These are phyloP conservation scores for Hyaloscypha hepaticicola DNA, from an alignment of 495 filamentous ascomycete genomes.

Conservation along the genomic window DNA sequence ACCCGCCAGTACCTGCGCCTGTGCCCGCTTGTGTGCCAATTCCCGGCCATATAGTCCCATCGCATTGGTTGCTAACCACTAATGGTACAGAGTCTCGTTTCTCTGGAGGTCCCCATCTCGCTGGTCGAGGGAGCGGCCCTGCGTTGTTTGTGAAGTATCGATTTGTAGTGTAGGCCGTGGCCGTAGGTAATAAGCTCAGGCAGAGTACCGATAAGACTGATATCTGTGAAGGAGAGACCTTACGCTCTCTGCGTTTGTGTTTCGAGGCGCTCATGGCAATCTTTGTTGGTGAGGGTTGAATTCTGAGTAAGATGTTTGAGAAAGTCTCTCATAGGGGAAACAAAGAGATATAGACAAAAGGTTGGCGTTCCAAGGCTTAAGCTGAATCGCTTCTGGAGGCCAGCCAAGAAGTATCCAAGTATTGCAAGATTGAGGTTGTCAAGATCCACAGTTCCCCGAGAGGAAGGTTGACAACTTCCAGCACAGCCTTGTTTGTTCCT, in stretches of 20 bases:
- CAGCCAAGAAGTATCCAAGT: conserved; percentile 7
- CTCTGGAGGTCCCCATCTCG: conserved; percentile 21
- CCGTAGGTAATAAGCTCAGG: conserved; percentile 6
- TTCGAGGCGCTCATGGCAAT: conserved; percentile 6
- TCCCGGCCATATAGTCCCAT: conserved; percentile 67
- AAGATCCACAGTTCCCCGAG: not conserved
- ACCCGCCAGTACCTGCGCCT: conserved; percentile 60
- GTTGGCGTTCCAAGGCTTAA: not conserved
- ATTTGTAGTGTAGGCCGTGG: conserved; percentile 17
- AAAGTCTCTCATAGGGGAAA: no score
- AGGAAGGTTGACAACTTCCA: not conserved
- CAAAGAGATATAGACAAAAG: not conserved
- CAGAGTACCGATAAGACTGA: conserved; percentile 60
- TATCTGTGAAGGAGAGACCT: conserved; percentile 64
- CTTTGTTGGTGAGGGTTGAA: not conserved
- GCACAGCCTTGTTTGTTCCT: conserved; percentile 14
- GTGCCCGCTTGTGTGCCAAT: conserved; percentile 66
- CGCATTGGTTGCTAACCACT: conserved; percentile 62
- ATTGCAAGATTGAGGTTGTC: not conserved
- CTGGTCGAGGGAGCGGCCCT: conserved; percentile 17
- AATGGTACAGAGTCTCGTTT: conserved; percentile 26
- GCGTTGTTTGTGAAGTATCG: conserved; percentile 21
- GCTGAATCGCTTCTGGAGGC: conserved; percentile 4
- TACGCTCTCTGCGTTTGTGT: conserved; percentile 3
- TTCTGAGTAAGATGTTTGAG: not conserved